These are phyloP conservation scores for Leishmania lainsoni DNA, from an alignment of 208 protist genomes.

Conservation along the genomic window DNA sequence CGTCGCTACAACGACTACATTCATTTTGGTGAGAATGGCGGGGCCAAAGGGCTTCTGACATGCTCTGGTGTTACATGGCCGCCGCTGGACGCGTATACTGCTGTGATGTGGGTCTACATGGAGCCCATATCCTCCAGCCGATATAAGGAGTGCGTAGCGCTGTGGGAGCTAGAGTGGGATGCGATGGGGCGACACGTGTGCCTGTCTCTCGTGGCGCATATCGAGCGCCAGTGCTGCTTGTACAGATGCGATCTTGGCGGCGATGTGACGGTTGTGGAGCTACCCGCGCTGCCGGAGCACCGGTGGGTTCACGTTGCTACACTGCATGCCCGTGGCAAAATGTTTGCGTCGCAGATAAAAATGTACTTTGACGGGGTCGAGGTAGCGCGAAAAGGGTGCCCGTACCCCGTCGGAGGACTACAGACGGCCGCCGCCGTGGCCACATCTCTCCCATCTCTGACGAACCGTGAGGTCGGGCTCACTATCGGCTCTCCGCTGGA, in stretches of 20 bases:
- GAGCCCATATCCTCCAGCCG: constrained; percentile 18
- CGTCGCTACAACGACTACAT: constrained; percentile 32
- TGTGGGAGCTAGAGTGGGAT: constrained; percentile 53
- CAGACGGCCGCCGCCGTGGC: constrained; percentile 27
- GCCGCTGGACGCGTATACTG: constrained; percentile 54
- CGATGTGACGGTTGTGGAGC: constrained; percentile 32
- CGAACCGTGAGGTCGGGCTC: constrained; percentile 32
- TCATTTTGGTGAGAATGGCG: constrained; percentile 46
- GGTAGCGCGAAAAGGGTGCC: constrained; percentile 24
- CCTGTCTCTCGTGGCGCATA: constrained; percentile 36
- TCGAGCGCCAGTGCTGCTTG: constrained; percentile 26
- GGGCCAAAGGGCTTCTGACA: constrained; percentile 35
- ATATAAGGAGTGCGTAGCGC: constrained; percentile 23
- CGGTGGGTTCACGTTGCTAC: constrained; percentile 56
- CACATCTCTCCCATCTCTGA: constrained; percentile 25
- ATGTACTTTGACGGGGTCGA: constrained; percentile 53
- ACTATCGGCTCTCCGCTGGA: constrained; percentile 42
- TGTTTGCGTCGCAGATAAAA: constrained; percentile 44
- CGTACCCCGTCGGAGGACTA: constrained; percentile 36
- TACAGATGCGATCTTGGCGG: constrained; percentile 37
- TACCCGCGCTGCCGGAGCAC: constrained; percentile 51
- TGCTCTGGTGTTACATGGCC: constrained; percentile 53
- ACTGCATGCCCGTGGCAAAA: constrained; percentile 37
- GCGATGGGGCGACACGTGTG: constrained; percentile 25
- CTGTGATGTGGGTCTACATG: constrained; percentile 51